Conservation (phyloP, 306 rosid genomes). For the Morella rubra region DNA sequence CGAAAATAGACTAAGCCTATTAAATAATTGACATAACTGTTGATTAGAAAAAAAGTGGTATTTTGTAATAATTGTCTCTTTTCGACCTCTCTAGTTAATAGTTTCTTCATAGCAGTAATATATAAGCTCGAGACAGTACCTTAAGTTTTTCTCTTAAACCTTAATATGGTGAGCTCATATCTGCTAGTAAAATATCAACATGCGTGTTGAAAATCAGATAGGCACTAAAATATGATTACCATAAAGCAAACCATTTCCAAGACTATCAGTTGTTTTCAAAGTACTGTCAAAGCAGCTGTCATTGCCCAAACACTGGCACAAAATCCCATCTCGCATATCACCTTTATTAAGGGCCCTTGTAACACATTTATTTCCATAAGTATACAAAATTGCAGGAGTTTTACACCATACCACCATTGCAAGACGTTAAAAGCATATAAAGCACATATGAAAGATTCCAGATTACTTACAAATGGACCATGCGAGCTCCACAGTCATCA, state of each 20-base stretch:
- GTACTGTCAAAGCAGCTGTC: not conserved
- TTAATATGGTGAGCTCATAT: not conserved
- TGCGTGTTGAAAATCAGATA: not conserved
- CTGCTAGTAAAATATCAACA: not conserved
- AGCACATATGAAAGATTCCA: slow-evolving; percentile 23
- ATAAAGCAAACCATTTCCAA: not conserved
- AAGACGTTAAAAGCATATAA: slow-evolving; percentile 5
- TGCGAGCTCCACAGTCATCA: slow-evolving; percentile 48
- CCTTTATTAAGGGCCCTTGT: not conserved
- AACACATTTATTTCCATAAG: not conserved
- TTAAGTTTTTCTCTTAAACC: not conserved
- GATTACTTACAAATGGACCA: slow-evolving; percentile 78
- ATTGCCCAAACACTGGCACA: not conserved
- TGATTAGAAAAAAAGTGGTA: too few species aligned
- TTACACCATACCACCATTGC: not conserved
- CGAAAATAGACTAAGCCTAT: not conserved
- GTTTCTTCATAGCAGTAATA: not conserved
- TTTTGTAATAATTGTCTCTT: not conserved
- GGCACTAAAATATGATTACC: not conserved
- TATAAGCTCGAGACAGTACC: not conserved
- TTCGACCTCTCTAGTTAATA: not conserved
- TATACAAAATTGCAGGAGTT: slow-evolving; percentile 1
- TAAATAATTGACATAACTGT: not conserved
- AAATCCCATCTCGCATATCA: not conserved
- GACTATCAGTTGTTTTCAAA: not conserved